phyloP scores from a whole-genome alignment of 257 asterid genomes.

The Nicotiana knightiana region DNA sequence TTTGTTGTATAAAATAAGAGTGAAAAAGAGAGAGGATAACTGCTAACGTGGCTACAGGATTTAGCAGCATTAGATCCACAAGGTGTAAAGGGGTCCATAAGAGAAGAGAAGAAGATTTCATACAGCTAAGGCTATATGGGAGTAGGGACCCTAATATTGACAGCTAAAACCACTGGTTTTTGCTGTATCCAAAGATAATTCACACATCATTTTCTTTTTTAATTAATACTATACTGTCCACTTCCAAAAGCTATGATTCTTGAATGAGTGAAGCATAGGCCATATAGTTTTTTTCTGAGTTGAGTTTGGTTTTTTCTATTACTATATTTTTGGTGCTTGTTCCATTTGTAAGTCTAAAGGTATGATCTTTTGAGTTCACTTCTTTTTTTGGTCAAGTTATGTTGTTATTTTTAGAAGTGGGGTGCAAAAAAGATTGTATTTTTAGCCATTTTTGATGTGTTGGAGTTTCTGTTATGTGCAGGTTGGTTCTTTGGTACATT shows the following conservation, averaged over 20 bases:
- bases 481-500: not conserved
- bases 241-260: conserved; percentile 5
- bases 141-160: not conserved
- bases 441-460: not conserved
- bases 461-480: not conserved
- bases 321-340: not conserved
- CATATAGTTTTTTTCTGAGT: not conserved
- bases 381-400: not conserved
- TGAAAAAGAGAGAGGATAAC: not conserved
- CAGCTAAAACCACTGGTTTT: conserved; percentile 2
- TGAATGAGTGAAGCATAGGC: not conserved
- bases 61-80: conserved; percentile 11
- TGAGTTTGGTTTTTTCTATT: not conserved
- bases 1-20: no score
- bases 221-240: not conserved
- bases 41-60: not conserved
- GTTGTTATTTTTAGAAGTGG: not conserved
- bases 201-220: not conserved
- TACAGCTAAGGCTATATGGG: not conserved
- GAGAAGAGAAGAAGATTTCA: not conserved
- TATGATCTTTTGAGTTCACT: not conserved
- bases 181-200: conserved; percentile 7
- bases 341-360: not conserved
- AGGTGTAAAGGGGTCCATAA: not conserved
- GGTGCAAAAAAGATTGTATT: not conserved